Conservation (phyloP, 441 rosid genomes). For the Lagerstroemia fauriei region DNA sequence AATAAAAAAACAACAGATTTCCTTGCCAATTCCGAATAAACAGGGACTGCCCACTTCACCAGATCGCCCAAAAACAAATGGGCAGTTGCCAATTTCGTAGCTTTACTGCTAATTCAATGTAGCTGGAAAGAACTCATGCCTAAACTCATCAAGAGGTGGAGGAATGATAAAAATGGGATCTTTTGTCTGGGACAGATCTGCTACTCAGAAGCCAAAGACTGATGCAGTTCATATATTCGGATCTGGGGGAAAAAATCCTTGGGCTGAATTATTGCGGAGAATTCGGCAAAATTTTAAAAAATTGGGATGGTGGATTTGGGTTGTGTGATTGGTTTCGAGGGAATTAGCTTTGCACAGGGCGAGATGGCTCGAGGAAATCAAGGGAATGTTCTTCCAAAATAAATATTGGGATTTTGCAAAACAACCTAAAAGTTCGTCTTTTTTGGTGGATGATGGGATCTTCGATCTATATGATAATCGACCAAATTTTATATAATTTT, state of each 20-base stretch:
- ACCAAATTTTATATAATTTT: too few species aligned
- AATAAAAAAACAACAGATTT: neutral
- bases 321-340: too few species aligned
- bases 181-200: neutral
- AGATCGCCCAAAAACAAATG: constrained; percentile 2
- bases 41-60: constrained; percentile 10
- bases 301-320: neutral
- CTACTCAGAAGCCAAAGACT: neutral
- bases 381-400: neutral
- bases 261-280: neutral
- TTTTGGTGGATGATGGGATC: too few species aligned
- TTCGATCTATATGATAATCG: too few species aligned
- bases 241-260: neutral
- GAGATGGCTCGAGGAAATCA: neutral
- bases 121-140: neutral
- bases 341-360: too few species aligned
- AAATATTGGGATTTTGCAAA: constrained; percentile 7
- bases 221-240: neutral
- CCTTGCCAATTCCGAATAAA: neutral
- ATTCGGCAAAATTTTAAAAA: neutral
- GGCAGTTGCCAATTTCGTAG: neutral
- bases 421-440: too few species aligned
- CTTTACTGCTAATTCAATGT: neutral
- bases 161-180: neutral
- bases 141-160: neutral